These are phyloP conservation scores for Nitzschia inconspicua DNA, from an alignment of 108 stramenopile species.

Conservation along the genomic window DNA sequence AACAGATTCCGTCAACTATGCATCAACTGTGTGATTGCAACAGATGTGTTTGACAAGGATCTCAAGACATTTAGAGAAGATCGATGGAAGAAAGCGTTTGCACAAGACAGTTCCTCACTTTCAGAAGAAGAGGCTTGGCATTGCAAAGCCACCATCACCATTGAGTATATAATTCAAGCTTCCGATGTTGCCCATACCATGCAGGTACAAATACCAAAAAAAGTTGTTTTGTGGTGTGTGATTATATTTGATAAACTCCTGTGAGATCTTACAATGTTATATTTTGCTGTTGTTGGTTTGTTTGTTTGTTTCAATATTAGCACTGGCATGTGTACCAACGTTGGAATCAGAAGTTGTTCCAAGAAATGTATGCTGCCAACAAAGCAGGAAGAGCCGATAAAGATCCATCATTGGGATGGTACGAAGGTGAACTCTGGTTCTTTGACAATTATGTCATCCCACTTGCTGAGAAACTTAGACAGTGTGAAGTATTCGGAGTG, in stretches of 20 bases:
- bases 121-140: conserved; percentile 5
- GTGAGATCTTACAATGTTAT: no score
- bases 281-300: no score
- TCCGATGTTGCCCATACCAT: conserved; percentile 56
- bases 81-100: conserved; percentile 32
- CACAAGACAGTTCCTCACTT: no score
- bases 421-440: conserved; percentile 46
- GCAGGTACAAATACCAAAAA: no score
- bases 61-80: conserved; percentile 21
- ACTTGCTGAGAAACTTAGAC: conserved; percentile 21
- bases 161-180: conserved; percentile 56
- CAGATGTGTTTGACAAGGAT: conserved; percentile 58
- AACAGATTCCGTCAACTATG: conserved; percentile 25
- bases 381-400: conserved; percentile 31
- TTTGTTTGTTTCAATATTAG: no score
- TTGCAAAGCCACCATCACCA: conserved; percentile 32
- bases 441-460: conserved; percentile 38
- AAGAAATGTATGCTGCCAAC: conserved; percentile 54
- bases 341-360: conserved; percentile 40
- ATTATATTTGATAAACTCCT: no score
- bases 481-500: conserved; percentile 29
- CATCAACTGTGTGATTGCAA: conserved; percentile 46
- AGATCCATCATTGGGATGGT: conserved; percentile 53
- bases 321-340: conserved; percentile 45
- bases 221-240: no score